phyloP scores from a whole-genome alignment of 2,329 filamentous ascomycete genomes.

The Drechslerella dactyloides region DNA sequence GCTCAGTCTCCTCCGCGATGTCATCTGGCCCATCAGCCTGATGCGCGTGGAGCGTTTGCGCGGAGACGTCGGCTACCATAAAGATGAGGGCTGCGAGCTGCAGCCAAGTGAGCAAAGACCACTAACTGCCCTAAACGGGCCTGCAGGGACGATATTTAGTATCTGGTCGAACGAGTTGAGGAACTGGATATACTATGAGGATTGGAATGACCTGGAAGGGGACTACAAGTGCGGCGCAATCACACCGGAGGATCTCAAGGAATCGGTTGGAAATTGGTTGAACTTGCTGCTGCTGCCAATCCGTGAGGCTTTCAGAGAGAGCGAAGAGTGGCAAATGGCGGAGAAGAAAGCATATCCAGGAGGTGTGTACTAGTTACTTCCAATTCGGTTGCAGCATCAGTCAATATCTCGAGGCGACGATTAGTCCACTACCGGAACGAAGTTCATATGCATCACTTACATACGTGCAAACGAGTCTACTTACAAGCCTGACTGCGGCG shows the following conservation, averaged over 20 bases:
- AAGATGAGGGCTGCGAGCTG: constrained; percentile 5
- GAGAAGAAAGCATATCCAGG: constrained; percentile 20
- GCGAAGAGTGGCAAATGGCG: constrained; percentile 19
- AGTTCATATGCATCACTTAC: no score
- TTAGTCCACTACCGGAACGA: no score
- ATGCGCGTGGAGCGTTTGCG: constrained; percentile 18
- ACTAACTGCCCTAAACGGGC: constrained; percentile 6
- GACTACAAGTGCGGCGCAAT: constrained; percentile 18
- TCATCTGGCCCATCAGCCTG: constrained; percentile 46
- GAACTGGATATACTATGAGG: constrained; percentile 6
- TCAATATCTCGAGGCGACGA: no score
- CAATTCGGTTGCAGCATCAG: no score
- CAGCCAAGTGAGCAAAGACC: background rate
- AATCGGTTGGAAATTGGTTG: constrained; percentile 6
- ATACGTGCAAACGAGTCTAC: no score
- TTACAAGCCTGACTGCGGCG: no score
- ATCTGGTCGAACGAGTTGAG: background rate
- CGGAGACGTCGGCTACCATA: constrained; percentile 19
- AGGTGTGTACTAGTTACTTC: constrained; percentile 12
- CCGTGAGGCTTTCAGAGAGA: constrained; percentile 5
- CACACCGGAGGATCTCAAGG: constrained; percentile 16
- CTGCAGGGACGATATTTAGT: constrained; percentile 14
- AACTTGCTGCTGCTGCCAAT: constrained; percentile 17
- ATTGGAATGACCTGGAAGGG: constrained; percentile 16
- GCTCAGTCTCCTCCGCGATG: constrained; percentile 28